Evolutionary conservation across 495 filamentous ascomycete genomes (phyloP), one percentile per base, ranked within the genome.

Genomic region (Penicillium bialowiezense): DNA sequence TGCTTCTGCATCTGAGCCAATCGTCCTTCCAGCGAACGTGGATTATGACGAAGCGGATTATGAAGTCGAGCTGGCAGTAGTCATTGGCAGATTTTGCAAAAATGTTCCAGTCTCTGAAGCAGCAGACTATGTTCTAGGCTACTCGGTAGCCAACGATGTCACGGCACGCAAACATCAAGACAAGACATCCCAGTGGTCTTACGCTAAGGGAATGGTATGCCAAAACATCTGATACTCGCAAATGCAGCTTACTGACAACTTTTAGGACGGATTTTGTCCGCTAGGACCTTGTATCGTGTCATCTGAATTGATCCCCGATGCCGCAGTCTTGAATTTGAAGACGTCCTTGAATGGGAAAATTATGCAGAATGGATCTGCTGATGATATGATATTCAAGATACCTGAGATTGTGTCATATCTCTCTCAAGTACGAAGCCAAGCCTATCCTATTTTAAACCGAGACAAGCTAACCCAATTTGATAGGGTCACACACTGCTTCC

Each of bases 121-220:
- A 2, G 64, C 87, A 19, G 67, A 81, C 41, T 80, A 88, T 54
- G 82, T 89, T 12, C 60, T 87, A 3, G 87, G 86, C 2, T 90
- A 88, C 53, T 69, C 81, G 5, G 73, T 84, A 46, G 86, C 85
- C 44, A 84, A 90, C 58, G 86, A 89, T 56, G 68, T 90, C 17
- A 84, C 80, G 8, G 85, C 88, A 62, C 77, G 86, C 35, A 82
- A 85, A 50, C 85, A 83, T 78, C 86, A 90, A 59, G 75, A 76
- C 7, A 85, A 82, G 15, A 81, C 84, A 7, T 78, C 84, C 2
- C 87, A 89, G 62, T 89, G 86, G 86, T 73, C 71, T 1, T 59
- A 87, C 0, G 84, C 84, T 3, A 90, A 90, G 63, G 84, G 85
- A 3, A 88, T 86, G 52, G 52, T 55, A 45, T 20, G 34, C 24